Percentiles rank a stretch among this genome's conserved stretches.
Conservation (phyloP, 2,329 filamentous ascomycete genomes). For the Arthrinium puccinioides region DNA sequence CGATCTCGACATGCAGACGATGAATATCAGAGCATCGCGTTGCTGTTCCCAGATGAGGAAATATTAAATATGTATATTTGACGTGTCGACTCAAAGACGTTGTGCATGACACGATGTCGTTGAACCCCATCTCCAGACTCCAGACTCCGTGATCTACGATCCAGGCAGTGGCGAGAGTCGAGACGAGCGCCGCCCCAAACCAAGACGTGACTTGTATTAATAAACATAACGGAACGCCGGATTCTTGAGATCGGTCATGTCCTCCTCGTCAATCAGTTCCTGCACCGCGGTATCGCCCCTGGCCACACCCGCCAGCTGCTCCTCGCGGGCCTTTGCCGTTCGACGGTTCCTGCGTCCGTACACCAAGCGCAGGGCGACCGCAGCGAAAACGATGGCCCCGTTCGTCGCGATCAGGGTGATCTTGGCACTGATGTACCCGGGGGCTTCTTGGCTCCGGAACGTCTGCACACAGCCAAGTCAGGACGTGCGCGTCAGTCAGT, state of each 20-base stretch:
- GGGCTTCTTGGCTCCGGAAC: constrained; percentile 44
- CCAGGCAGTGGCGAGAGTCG: neutral
- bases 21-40: too few relatives aligned
- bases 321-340: constrained; percentile 5
- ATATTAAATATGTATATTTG: too few relatives aligned
- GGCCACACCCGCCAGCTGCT: constrained; percentile 7
- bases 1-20: too few relatives aligned
- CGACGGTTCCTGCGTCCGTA: constrained; percentile 12
- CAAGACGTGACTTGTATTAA: neutral
- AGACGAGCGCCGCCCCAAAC: too few relatives aligned
- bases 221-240: constrained; percentile 10
- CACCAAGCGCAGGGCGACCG: constrained; percentile 15
- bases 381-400: constrained; percentile 1
- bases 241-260: constrained; percentile 9
- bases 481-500: neutral
- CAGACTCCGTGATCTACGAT: neutral
- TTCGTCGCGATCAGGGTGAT: constrained; percentile 44
- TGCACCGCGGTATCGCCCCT: constrained; percentile 4
- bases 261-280: constrained; percentile 4
- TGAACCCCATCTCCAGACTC: neutral
- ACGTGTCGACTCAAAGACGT: too few relatives aligned
- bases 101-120: too few relatives aligned
- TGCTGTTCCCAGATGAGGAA: too few relatives aligned
- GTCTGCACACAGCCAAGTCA: constrained; percentile 47
- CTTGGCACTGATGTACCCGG: constrained; percentile 45